A percentile compares a stretch with the other conserved stretches of the same genome.
Evolutionary conservation across 1,284 basidiomycete genomes (phyloP).

Genomic region (Ustilago curta): DNA sequence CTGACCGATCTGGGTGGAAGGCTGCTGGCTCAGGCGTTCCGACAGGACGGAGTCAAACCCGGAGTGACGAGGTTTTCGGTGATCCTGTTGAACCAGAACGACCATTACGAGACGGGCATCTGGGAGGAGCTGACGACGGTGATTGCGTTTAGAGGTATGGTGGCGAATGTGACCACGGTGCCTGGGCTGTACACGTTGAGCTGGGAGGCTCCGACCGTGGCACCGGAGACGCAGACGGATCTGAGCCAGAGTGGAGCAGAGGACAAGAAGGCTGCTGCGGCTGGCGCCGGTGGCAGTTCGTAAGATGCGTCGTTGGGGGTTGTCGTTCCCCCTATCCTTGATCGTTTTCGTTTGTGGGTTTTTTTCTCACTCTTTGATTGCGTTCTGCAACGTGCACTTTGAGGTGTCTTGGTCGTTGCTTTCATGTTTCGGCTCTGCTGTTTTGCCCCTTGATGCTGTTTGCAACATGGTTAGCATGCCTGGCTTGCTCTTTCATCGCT

Average conservation of each 20-base stretch:
- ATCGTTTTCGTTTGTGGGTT: too few species aligned
- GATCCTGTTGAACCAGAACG: constrained; percentile 55
- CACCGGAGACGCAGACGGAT: not conserved
- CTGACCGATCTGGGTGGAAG: constrained; percentile 25
- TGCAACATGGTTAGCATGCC: too few species aligned
- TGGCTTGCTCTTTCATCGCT: too few species aligned
- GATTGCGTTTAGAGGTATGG: constrained; percentile 38
- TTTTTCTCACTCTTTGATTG: too few species aligned
- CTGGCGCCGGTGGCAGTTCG: not conserved
- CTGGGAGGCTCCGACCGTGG: constrained; percentile 44
- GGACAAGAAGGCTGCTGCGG: not conserved
- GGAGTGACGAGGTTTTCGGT: constrained; percentile 43
- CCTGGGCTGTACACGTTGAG: constrained; percentile 42
- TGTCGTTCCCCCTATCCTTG: too few species aligned
- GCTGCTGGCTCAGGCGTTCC: constrained; percentile 42
- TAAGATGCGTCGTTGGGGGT: not conserved
- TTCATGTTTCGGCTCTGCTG: too few species aligned
- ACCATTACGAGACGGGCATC: constrained; percentile 47
- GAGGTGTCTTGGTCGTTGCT: too few species aligned
- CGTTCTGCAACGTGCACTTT: too few species aligned
- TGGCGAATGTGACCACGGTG: constrained; percentile 36
- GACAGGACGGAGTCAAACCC: constrained; percentile 35
- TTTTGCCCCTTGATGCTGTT: too few species aligned
- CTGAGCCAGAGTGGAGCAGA: not conserved
- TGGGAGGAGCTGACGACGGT: constrained; percentile 28